These are phyloP conservation scores for Metschnikowia lunata DNA, from an alignment of 805 yeast species.

Conservation along the genomic window DNA sequence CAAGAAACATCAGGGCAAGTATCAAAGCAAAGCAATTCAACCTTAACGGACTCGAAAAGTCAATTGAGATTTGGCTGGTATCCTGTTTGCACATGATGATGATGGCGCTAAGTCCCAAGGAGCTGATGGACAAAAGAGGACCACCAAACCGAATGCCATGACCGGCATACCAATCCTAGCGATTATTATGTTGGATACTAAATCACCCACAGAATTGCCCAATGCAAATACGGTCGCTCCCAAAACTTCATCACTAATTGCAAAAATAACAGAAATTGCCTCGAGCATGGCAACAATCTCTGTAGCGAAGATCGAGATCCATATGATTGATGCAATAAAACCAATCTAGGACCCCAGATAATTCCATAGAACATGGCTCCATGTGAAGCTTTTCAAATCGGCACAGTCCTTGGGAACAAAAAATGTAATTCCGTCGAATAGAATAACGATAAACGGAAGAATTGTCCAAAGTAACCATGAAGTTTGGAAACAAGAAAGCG, in stretches of 20 bases:
- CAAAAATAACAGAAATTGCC: constrained; percentile 53
- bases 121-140: constrained; percentile 76
- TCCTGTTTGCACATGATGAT: constrained; percentile 11
- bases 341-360: constrained; percentile 46
- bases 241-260: constrained; percentile 70
- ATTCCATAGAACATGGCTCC: constrained; percentile 13
- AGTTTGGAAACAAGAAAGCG: constrained; percentile 4
- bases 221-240: constrained; percentile 88
- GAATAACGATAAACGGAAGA: background rate
- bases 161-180: constrained; percentile 78
- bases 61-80: constrained; percentile 5
- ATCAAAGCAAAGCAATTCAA: constrained; percentile 13
- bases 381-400: constrained; percentile 7
- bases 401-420: background rate
- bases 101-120: constrained; percentile 61
- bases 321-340: constrained; percentile 58
- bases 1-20: constrained; percentile 10
- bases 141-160: constrained; percentile 94
- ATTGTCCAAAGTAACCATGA: constrained; percentile 1
- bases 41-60: constrained; percentile 13
- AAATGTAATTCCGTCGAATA: constrained; percentile 1
- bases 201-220: constrained; percentile 90
- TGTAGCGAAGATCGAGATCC: constrained; percentile 67
- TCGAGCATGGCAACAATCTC: constrained; percentile 65
- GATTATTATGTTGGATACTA: constrained; percentile 76